Percentiles rank a stretch among this genome's conserved stretches.
Conservation (phyloP, 2,329 filamentous ascomycete genomes). For the Phaeosphaeriaceae sp. region DNA sequence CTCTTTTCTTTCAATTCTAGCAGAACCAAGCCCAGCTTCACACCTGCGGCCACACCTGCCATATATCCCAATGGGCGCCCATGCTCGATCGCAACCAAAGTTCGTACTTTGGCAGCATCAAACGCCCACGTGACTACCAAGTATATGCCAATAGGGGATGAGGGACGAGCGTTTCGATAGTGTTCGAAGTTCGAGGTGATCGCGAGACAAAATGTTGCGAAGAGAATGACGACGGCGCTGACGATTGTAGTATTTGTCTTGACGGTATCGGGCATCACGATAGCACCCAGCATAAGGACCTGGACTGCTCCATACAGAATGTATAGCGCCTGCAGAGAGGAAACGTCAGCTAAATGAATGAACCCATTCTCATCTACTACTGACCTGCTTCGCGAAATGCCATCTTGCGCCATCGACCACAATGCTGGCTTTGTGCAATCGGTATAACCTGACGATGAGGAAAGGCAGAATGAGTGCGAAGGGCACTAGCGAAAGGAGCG, state of each 20-base stretch:
- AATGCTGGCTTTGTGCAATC: conserved; percentile 9
- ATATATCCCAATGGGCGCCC: conserved; percentile 9
- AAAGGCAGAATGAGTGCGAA: conserved; percentile 13
- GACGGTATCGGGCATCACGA: conserved; percentile 17
- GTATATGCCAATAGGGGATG: conserved; percentile 10
- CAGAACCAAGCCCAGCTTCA: conserved; percentile 13
- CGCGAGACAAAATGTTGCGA: conserved; percentile 14
- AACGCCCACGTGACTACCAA: conserved; percentile 2
- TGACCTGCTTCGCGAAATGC: conserved; percentile 19
- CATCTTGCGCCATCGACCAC: conserved; percentile 9
- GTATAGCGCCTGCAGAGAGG: conserved; percentile 3
- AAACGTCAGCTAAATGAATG: neutral
- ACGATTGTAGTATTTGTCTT: conserved; percentile 14
- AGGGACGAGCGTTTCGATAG: conserved; percentile 15
- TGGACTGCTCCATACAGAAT: conserved; percentile 18
- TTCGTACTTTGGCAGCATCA: neutral
- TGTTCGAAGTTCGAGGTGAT: conserved; percentile 17
- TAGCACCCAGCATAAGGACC: conserved; percentile 13
- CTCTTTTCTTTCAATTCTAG: conserved; percentile 21
- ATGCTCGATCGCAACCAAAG: neutral
- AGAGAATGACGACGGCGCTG: conserved; percentile 6
- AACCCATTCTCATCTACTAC: neutral
- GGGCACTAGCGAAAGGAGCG: conserved; percentile 22
- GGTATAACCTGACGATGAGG: conserved; percentile 10
- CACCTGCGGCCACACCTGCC: conserved; percentile 7